phyloP scores from a whole-genome alignment of 139 green algal genomes.

The Tetradesmus lagerheimii region DNA sequence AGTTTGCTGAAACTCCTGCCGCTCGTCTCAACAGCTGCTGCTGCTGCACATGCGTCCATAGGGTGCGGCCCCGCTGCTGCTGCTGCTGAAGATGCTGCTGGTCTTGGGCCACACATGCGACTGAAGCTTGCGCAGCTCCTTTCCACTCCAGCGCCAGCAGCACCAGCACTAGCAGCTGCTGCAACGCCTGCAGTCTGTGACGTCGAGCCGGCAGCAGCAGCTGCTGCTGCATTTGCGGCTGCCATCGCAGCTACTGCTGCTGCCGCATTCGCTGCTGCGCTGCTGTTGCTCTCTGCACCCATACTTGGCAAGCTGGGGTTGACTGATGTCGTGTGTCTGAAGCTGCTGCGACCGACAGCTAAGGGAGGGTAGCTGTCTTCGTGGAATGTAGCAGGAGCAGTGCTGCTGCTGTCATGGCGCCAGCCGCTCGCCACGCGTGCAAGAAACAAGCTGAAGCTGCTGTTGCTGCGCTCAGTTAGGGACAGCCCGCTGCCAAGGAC shows the following conservation, averaged over 20 bases:
- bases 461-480: conserved; percentile 40
- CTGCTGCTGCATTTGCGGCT: neutral
- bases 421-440: conserved; percentile 2
- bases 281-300: neutral
- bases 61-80: neutral
- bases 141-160: neutral
- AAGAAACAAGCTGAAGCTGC: conserved; percentile 35
- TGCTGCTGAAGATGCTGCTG: neutral
- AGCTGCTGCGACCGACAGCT: neutral
- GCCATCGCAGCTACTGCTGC: neutral
- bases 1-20: conserved; percentile 3
- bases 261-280: neutral
- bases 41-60: neutral
- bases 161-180: neutral
- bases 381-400: neutral
- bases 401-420: conserved; percentile 11
- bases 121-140: neutral
- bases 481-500: neutral
- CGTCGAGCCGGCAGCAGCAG: too few species aligned
- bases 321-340: neutral
- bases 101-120: too few species aligned
- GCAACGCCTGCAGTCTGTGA: neutral
- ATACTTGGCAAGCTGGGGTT: neutral
- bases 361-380: neutral
- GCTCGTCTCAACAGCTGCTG: conserved; percentile 1